Evolutionary conservation across 768 basidiomycete genomes (phyloP).

Genomic region (Pleurotus platypus): DNA sequence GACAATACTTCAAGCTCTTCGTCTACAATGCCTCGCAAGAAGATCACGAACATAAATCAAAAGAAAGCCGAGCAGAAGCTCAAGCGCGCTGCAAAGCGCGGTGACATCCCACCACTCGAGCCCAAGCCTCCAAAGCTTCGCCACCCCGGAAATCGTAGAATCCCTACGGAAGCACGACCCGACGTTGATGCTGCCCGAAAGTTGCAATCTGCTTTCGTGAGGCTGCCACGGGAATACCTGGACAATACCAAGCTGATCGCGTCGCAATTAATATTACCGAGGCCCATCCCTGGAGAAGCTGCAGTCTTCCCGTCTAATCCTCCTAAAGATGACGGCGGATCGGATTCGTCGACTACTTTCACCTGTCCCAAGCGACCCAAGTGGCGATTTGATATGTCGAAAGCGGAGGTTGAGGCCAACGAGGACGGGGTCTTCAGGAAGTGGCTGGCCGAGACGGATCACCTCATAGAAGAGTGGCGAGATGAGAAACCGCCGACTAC

Average conservation of each 20-base stretch:
- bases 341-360: constrained; percentile 17
- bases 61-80: constrained; percentile 71
- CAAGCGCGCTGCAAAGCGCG: constrained; percentile 84
- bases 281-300: constrained; percentile 48
- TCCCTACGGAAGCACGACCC: constrained; percentile 18
- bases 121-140: constrained; percentile 26
- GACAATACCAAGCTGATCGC: constrained; percentile 58
- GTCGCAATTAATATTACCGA: constrained; percentile 42
- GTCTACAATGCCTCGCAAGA: constrained; percentile 31
- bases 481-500: constrained; percentile 15
- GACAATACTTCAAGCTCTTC: too few relatives aligned
- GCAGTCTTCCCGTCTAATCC: constrained; percentile 27
- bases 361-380: constrained; percentile 72
- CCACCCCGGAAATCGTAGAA: constrained; percentile 21
- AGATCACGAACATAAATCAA: constrained; percentile 61
- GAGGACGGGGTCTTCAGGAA: constrained; percentile 81
- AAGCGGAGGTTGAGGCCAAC: constrained; percentile 85
- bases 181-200: constrained; percentile 40
- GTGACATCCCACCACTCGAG: constrained; percentile 48
- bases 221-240: constrained; percentile 55
- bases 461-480: constrained; percentile 50
- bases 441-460: constrained; percentile 72
- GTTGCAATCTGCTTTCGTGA: constrained; percentile 71
- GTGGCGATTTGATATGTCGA: constrained; percentile 84
- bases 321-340: not conserved